Percentiles rank a stretch among this genome's conserved stretches.
Evolutionary conservation across 2,329 filamentous ascomycete genomes (phyloP).

Genomic region (Cladosporium sp.): DNA sequence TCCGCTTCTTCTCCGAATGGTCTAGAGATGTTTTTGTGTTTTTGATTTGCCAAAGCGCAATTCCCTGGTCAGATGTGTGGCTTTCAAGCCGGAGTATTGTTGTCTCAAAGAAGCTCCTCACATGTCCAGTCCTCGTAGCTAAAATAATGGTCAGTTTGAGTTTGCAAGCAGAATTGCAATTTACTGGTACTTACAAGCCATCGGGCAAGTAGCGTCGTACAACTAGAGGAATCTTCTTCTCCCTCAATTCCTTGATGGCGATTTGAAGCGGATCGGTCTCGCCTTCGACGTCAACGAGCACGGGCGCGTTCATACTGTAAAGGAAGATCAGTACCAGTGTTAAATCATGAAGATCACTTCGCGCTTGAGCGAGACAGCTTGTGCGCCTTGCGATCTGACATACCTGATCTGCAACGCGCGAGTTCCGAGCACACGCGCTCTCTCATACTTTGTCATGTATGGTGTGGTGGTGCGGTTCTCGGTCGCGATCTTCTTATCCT

Average conservation of each 20-base stretch:
- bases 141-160: background rate
- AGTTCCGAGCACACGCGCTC: conserved; percentile 86
- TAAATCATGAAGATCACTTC: too few relatives aligned
- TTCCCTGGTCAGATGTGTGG: background rate
- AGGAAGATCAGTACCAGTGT: background rate
- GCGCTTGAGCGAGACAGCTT: too few relatives aligned
- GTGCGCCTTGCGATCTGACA: conserved; percentile 24
- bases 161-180: background rate
- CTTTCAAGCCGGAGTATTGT: background rate
- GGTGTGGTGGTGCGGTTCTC: conserved; percentile 88
- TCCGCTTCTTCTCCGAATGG: background rate
- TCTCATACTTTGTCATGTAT: conserved; percentile 99
- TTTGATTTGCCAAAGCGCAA: background rate
- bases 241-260: conserved; percentile 91
- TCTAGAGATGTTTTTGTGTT: background rate
- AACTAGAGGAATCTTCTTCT: conserved; percentile 98
- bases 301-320: conserved; percentile 88
- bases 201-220: conserved; percentile 94
- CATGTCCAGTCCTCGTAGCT: conserved; percentile 99
- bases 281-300: conserved; percentile 92
- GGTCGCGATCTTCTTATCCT: conserved; percentile 83
- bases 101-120: conserved; percentile 73
- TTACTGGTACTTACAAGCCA: conserved; percentile 67
- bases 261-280: conserved; percentile 98
- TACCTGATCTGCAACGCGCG: conserved; percentile 94